These are phyloP conservation scores for Thymus quinquecostatus DNA, from an alignment of 257 asterid species.

Conservation along the genomic window DNA sequence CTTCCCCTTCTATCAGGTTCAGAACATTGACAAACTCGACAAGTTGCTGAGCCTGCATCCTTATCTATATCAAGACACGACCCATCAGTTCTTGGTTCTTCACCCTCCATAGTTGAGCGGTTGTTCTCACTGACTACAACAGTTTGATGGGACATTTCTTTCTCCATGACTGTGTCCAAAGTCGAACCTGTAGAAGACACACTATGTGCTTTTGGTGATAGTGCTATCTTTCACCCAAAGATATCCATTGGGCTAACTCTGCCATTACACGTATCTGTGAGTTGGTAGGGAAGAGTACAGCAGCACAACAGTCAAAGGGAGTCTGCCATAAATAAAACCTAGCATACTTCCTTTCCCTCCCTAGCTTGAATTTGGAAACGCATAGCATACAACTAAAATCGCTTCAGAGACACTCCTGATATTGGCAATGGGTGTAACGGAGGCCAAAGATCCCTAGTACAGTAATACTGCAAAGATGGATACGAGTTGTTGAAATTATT, in stretches of 20 bases:
- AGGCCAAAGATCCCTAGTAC: slow-evolving; percentile 30
- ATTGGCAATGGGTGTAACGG: slow-evolving; percentile 5
- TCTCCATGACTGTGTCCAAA: slow-evolving; percentile 47
- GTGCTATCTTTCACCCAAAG: slow-evolving; percentile 31
- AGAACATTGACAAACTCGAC: slow-evolving; percentile 91
- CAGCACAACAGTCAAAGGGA: slow-evolving; percentile 25
- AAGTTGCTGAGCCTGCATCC: slow-evolving; percentile 56
- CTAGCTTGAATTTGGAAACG: slow-evolving; percentile 23
- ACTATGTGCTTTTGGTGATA: slow-evolving; percentile 22
- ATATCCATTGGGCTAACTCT: slow-evolving; percentile 28
- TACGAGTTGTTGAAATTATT: slow-evolving; percentile 22
- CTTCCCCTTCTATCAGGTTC: slow-evolving; percentile 83
- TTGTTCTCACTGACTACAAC: slow-evolving; percentile 32
- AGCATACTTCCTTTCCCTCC: slow-evolving; percentile 23
- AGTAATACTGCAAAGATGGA: slow-evolving; percentile 14
- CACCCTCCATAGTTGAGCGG: slow-evolving; percentile 41
- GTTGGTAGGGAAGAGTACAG: slow-evolving; percentile 16
- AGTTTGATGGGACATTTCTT: slow-evolving; percentile 44
- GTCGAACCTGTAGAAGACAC: slow-evolving; percentile 23
- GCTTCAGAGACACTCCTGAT: slow-evolving; percentile 29
- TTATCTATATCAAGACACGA: slow-evolving; percentile 52
- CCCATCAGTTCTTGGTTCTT: slow-evolving; percentile 42
- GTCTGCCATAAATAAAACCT: slow-evolving; percentile 22
- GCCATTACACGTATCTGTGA: slow-evolving; percentile 28
- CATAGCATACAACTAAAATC: slow-evolving; percentile 11